phyloP scores from a whole-genome alignment of 805 yeast genomes.

The Grigorovia jiainica region DNA sequence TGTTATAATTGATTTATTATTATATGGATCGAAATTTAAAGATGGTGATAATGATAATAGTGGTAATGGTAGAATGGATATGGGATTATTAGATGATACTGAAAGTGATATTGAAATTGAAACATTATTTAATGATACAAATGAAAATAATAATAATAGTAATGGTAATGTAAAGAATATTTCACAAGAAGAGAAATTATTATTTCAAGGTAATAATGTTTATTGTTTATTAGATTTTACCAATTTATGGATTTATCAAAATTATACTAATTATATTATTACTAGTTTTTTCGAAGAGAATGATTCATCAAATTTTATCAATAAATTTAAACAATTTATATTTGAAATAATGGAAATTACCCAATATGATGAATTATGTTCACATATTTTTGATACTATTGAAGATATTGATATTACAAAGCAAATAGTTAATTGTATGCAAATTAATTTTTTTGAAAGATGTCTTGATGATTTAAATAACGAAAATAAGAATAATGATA shows the following conservation, averaged over 20 bases:
- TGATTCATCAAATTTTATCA: neutral
- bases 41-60: neutral
- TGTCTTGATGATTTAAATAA: constrained; percentile 5
- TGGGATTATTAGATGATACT: neutral
- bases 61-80: neutral
- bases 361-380: constrained; percentile 18
- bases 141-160: constrained; percentile 6
- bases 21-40: constrained; percentile 8
- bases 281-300: constrained; percentile 3
- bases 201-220: neutral
- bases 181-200: neutral
- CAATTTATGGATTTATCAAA: constrained; percentile 26
- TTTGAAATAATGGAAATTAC: constrained; percentile 15
- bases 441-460: constrained; percentile 18
- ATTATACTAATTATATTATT: constrained; percentile 14
- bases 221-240: constrained; percentile 16
- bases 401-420: constrained; percentile 8
- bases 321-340: constrained; percentile 10
- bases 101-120: constrained; percentile 3
- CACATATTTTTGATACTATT: constrained; percentile 20
- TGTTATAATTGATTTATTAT: constrained; percentile 12
- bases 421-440: constrained; percentile 14
- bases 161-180: neutral
- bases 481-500: neutral
- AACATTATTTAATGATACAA: neutral